A percentile compares a stretch with the other conserved stretches of the same genome.
These are phyloP conservation scores for Candida loeiensis DNA, from an alignment of 805 yeast genomes.

Conservation along the genomic window DNA sequence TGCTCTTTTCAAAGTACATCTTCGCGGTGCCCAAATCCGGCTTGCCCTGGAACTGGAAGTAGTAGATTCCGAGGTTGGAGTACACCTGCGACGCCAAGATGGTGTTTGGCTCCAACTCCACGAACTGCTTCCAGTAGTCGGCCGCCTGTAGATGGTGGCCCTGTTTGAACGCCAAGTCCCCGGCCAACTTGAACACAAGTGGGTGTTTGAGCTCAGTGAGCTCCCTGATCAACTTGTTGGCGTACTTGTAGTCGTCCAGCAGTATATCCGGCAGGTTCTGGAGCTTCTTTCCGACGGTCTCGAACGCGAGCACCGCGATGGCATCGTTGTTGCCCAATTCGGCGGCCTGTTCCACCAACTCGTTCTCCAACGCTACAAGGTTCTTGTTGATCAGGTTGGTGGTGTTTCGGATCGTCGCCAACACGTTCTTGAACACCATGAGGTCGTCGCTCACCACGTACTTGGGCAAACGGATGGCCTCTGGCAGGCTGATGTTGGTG, in stretches of 20 bases:
- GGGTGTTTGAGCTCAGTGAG: conserved; percentile 65
- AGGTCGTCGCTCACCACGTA: conserved; percentile 55
- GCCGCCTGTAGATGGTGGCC: conserved; percentile 53
- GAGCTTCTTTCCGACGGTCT: conserved; percentile 40
- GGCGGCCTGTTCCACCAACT: conserved; percentile 77
- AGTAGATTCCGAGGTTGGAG: conserved; percentile 59
- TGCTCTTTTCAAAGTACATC: conserved; percentile 55
- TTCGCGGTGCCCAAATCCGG: conserved; percentile 53
- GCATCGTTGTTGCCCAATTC: conserved; percentile 83
- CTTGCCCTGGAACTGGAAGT: conserved; percentile 43
- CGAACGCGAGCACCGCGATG: conserved; percentile 66
- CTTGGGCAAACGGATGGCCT: conserved; percentile 37
- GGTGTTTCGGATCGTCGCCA: conserved; percentile 57
- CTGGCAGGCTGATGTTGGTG: conserved; percentile 41
- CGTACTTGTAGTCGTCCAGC: conserved; percentile 59
- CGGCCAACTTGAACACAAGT: conserved; percentile 70
- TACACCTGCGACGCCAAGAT: conserved; percentile 69
- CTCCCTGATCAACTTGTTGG: conserved; percentile 55
- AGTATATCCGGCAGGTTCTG: conserved; percentile 27
- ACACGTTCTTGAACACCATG: conserved; percentile 62
- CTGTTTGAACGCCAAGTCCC: conserved; percentile 62
- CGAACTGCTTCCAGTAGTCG: conserved; percentile 54
- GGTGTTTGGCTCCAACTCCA: conserved; percentile 55
- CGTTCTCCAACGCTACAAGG: conserved; percentile 61
- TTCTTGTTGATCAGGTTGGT: conserved; percentile 58